Conservation (phyloP, 2,329 filamentous ascomycete species). For the Apiospora rasikravindrae region DNA sequence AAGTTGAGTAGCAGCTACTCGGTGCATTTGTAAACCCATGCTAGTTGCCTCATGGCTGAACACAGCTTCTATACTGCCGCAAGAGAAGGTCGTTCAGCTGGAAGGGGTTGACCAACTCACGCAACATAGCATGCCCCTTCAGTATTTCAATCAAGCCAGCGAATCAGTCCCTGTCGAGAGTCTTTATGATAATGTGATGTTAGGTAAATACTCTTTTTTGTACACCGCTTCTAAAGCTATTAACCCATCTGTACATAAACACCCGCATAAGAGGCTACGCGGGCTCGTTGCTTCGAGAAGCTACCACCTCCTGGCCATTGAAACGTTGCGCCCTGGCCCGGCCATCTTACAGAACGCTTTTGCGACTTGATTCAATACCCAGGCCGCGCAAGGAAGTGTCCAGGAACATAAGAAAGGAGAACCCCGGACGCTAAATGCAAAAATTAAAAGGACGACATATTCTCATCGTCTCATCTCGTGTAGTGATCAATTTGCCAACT, state of each 20-base stretch:
- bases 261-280: not conserved
- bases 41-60: not conserved
- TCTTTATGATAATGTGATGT: not conserved
- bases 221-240: slow-evolving; percentile 13
- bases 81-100: not conserved
- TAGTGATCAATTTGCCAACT: not conserved
- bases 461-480: not conserved
- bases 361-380: not conserved
- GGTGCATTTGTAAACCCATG: not conserved
- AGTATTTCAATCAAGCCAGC: not conserved
- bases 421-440: not conserved
- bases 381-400: not conserved
- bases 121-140: too few species aligned
- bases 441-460: not conserved
- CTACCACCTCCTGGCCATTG: not conserved
- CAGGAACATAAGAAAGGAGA: not conserved
- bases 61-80: not conserved
- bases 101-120: not conserved
- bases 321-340: not conserved
- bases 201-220: not conserved
- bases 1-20: not conserved
- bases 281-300: not conserved
- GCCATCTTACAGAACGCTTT: not conserved
- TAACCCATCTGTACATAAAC: not conserved
- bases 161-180: not conserved